Evolutionary conservation across 2,329 filamentous ascomycete genomes (phyloP), one percentile per base, ranked within the genome.

Genomic region (Colletotrichum sp.): DNA sequence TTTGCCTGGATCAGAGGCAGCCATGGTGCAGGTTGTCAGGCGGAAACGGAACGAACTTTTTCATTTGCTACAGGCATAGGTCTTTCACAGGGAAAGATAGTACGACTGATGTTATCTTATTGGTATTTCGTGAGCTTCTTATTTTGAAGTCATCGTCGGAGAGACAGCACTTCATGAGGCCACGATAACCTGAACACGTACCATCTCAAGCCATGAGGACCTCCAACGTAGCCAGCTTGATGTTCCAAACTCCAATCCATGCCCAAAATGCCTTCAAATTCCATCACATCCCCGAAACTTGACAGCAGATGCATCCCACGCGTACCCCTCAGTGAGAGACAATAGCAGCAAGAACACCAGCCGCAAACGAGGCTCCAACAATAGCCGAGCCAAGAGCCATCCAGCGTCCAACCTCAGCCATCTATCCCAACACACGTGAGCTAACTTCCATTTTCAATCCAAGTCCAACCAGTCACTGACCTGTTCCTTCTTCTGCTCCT

Each of bases 141-240:
- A 6, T n/a, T 47, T 7, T 47, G 18, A 21, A 18, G 18, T n/a
- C 0, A 21, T 5, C 11, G 4, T 13, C 2, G 0, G 43, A 5
- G 8, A 47, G n/a, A 0, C 7, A 21, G n/a, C n/a, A 11, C 1
- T 21, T 21, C 11, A 47, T 21, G 43, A 13, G 43, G n/a, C n/a
- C 18, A 47, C 21, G 18, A 47, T 21, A 0, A 21, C n/a, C 43
- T 6, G 18, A 9, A 18, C 7, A 47, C 0, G 4, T 47, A 13
- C 11, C n/a, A 47, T 21, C 43, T 21, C n/a, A n/a, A 21, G n/a
- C 43, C 0, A 13, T 0, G 43, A 1, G 6, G 0, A 21, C n/a
- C 43, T 47, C 11, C n/a, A 47, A 1, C 3, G n/a, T 13, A 47
- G 43, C 11, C 3, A 21, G 0, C 6, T 47, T 21, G 43, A 13